Percentiles rank a stretch among this genome's conserved stretches.
These are phyloP conservation scores for Amanita phalloides DNA, from an alignment of 768 basidiomycete species.

Conservation along the genomic window DNA sequence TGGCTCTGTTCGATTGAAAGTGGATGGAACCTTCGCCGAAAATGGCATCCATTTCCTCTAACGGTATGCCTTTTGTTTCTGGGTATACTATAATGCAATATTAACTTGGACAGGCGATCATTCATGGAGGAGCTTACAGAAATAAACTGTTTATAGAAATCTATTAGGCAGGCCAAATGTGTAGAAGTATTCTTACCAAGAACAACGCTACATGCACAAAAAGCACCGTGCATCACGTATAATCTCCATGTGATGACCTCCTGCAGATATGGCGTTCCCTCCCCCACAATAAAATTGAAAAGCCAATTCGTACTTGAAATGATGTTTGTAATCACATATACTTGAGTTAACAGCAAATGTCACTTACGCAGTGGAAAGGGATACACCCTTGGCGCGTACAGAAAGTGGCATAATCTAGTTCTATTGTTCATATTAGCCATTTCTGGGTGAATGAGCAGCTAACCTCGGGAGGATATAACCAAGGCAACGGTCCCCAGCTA, in stretches of 20 bases:
- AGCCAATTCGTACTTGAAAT: constrained; percentile 51
- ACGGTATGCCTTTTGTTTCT: constrained; percentile 76
- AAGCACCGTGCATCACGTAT: constrained; percentile 96
- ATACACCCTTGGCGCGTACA: constrained; percentile 90
- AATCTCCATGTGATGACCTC: constrained; percentile 83
- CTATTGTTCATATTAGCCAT: not conserved
- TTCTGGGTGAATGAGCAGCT: constrained; percentile 4
- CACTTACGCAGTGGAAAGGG: constrained; percentile 68
- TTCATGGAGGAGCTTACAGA: constrained; percentile 34
- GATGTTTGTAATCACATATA: not conserved
- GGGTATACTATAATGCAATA: constrained; percentile 53
- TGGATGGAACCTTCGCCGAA: constrained; percentile 69
- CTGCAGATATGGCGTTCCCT: constrained; percentile 77
- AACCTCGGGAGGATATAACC: constrained; percentile 81
- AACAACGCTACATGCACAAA: constrained; percentile 79
- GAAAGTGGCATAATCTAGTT: constrained; percentile 78
- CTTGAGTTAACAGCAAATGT: not conserved
- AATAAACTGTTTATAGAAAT: constrained; percentile 43
- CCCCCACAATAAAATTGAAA: constrained; percentile 86
- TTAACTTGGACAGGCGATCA: constrained; percentile 7
- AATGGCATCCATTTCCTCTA: constrained; percentile 87
- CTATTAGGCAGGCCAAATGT: not conserved
- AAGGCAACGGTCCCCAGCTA: constrained; percentile 84
- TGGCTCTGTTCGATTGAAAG: not conserved
- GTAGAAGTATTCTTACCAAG: constrained; percentile 33